A percentile compares a stretch with the other conserved stretches of the same genome.
phyloP scores from a whole-genome alignment of 352 stramenopile genomes.

The Pythium rhizo-oryzae region DNA sequence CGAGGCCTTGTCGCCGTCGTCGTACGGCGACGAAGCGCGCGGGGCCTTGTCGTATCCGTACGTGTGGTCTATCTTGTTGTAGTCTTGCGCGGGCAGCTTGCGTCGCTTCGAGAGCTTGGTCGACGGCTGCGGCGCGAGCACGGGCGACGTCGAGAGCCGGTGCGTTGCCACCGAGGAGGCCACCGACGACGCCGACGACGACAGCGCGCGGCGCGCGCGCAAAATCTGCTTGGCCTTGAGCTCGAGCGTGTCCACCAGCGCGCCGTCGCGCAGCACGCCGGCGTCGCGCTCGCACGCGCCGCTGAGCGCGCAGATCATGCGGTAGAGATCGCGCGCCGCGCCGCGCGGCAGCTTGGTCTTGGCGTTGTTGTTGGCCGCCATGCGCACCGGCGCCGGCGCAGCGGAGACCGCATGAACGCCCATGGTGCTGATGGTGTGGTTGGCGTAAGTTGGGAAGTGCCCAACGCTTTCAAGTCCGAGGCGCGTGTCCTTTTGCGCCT shows the following conservation, averaged over 20 bases:
- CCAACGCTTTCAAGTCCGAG: background rate
- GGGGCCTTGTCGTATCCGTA: slow-evolving; percentile 26
- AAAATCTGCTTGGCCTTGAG: slow-evolving; percentile 56
- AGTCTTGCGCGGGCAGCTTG: slow-evolving; percentile 24
- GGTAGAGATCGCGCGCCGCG: slow-evolving; percentile 24
- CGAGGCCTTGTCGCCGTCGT: too few species aligned
- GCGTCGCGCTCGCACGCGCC: slow-evolving; percentile 54
- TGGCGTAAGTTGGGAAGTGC: background rate
- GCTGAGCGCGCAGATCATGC: slow-evolving; percentile 60
- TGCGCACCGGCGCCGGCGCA: slow-evolving; percentile 18
- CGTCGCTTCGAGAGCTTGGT: slow-evolving; percentile 29
- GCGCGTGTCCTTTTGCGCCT: slow-evolving; percentile 1
- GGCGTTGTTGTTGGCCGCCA: slow-evolving; percentile 20
- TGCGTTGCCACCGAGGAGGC: slow-evolving; percentile 18
- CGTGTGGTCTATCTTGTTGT: slow-evolving; percentile 20
- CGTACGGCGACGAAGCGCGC: too few species aligned
- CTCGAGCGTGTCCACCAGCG: slow-evolving; percentile 70
- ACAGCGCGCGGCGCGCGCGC: slow-evolving; percentile 33
- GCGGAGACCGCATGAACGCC: slow-evolving; percentile 15
- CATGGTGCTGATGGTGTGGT: slow-evolving; percentile 19
- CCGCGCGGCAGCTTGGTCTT: slow-evolving; percentile 18
- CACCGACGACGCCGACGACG: slow-evolving; percentile 21
- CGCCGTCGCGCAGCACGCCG: slow-evolving; percentile 69
- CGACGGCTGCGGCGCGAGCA: slow-evolving; percentile 5
- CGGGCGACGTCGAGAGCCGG: slow-evolving; percentile 13